phyloP scores from a whole-genome alignment of 179 eudicot genomes.

The Carnegiea gigantea region DNA sequence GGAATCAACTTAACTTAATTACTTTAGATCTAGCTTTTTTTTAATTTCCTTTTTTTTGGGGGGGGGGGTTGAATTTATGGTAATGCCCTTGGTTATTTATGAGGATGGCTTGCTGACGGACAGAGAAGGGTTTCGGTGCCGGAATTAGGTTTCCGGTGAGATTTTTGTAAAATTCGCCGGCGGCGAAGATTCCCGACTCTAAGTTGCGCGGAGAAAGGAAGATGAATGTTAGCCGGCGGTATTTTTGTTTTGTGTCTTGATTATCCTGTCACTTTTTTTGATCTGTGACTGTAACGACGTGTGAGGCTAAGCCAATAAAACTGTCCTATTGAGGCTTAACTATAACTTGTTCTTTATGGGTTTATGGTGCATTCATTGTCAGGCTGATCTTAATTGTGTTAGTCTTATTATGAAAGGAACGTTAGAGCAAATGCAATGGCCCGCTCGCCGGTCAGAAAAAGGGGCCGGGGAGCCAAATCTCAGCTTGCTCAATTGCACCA shows the following conservation, averaged over 20 bases:
- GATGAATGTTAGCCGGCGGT: constrained; percentile 39
- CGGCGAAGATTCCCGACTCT: constrained; percentile 38
- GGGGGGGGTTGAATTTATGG: constrained; percentile 6
- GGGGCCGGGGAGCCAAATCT: too few relatives aligned
- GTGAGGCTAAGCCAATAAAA: constrained; percentile 17
- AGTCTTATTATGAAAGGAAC: too few relatives aligned
- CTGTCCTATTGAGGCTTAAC: constrained; percentile 9
- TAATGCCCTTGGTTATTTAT: background rate
- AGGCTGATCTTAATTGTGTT: background rate
- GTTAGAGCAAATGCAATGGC: too few relatives aligned
- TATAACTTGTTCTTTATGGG: background rate
- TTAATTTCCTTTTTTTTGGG: background rate
- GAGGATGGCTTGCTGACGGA: background rate
- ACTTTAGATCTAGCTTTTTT: constrained; percentile 20
- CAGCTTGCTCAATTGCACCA: too few relatives aligned
- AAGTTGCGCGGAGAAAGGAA: constrained; percentile 36
- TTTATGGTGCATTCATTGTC: too few relatives aligned
- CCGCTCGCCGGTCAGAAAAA: too few relatives aligned
- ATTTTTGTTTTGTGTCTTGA: background rate
- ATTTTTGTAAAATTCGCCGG: constrained; percentile 23
- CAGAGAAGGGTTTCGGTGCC: background rate
- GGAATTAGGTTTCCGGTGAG: constrained; percentile 18
- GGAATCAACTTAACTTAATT: background rate
- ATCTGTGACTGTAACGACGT: constrained; percentile 35
- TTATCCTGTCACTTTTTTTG: constrained; percentile 31